A percentile compares a stretch with the other conserved stretches of the same genome.
These are phyloP conservation scores for Fraxinus nigra DNA, from an alignment of 305 asterid species.

Conservation along the genomic window DNA sequence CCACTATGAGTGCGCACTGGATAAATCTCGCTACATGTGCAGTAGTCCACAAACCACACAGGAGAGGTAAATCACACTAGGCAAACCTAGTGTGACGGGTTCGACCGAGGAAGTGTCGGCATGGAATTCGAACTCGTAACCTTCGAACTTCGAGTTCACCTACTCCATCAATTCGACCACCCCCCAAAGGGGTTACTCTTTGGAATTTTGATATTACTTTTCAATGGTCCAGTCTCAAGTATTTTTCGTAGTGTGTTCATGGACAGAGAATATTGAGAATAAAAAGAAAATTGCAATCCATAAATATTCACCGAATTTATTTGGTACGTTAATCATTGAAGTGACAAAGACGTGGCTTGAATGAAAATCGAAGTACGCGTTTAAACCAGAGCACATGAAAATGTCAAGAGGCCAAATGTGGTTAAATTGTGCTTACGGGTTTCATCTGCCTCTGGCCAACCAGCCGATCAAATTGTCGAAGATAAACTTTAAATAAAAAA, in stretches of 20 bases:
- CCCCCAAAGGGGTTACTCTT: not conserved
- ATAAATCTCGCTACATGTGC: too few relatives aligned
- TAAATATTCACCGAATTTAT: not conserved
- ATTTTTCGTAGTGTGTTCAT: not conserved
- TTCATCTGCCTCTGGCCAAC: not conserved
- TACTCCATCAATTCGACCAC: too few relatives aligned
- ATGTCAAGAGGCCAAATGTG: not conserved
- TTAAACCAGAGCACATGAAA: not conserved
- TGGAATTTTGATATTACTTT: not conserved
- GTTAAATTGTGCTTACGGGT: not conserved
- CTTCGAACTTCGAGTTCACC: too few relatives aligned
- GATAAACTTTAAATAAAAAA: not conserved
- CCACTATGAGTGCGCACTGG: too few relatives aligned
- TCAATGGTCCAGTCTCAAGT: not conserved
- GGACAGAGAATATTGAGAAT: not conserved
- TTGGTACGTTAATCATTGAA: not conserved
- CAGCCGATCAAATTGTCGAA: not conserved
- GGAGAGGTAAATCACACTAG: too few relatives aligned
- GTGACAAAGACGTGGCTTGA: not conserved
- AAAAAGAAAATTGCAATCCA: not conserved
- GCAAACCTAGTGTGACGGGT: too few relatives aligned
- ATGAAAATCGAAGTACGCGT: not conserved
- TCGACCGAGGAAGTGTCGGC: too few relatives aligned
- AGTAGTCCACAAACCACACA: too few relatives aligned
- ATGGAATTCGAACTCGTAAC: too few relatives aligned